These are phyloP conservation scores for Lonicera japonica DNA, from an alignment of 129 eudicot genomes.

Conservation along the genomic window DNA sequence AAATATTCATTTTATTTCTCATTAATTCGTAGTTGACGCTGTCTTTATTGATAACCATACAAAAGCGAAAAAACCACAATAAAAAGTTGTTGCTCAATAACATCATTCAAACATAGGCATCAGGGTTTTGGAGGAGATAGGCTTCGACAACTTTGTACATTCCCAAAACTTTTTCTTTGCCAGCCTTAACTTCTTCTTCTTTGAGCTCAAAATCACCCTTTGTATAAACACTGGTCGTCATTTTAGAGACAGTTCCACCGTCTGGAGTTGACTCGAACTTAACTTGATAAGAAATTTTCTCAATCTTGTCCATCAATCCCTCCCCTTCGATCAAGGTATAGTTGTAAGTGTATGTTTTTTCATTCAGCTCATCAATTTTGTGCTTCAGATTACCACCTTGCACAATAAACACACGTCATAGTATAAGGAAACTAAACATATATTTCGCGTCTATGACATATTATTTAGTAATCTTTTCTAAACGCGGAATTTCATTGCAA, in stretches of 20 bases:
- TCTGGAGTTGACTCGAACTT: constrained; percentile 19
- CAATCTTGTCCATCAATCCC: constrained; percentile 28
- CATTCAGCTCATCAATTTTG: constrained; percentile 18
- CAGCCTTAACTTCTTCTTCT: constrained; percentile 30
- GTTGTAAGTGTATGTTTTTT: constrained; percentile 27
- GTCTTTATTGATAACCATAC: too few species aligned
- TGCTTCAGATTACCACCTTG: constrained; percentile 11
- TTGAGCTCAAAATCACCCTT: constrained; percentile 23
- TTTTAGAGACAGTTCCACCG: constrained; percentile 27
- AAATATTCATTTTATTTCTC: too few species aligned
- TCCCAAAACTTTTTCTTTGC: constrained; percentile 28
- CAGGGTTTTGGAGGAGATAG: constrained; percentile 31
- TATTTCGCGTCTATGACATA: too few species aligned
- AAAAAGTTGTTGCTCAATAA: too few species aligned
- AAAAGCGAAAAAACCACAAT: too few species aligned
- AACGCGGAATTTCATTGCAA: too few species aligned
- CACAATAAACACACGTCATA: too few species aligned
- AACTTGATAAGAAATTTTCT: constrained; percentile 23
- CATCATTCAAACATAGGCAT: constrained; percentile 26
- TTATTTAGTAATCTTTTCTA: too few species aligned
- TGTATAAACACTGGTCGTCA: constrained; percentile 23
- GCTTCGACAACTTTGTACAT: constrained; percentile 44
- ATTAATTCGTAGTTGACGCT: too few species aligned
- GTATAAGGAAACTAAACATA: too few species aligned
- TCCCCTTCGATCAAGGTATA: constrained; percentile 34